These are phyloP conservation scores for Psilocybe tampanensis DNA, from an alignment of 768 basidiomycete genomes.

Conservation along the genomic window DNA sequence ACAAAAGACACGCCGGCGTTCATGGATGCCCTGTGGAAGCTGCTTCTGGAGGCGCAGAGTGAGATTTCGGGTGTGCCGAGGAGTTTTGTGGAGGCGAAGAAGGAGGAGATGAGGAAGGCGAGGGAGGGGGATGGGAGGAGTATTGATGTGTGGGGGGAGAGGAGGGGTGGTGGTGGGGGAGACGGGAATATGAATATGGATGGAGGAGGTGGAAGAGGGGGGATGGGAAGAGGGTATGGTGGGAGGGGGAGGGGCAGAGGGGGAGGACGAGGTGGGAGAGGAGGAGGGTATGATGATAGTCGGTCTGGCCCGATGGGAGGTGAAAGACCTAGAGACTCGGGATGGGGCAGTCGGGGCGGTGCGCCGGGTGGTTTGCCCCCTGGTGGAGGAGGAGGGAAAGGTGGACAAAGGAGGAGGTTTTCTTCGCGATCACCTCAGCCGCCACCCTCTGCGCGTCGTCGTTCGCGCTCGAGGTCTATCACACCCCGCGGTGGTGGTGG, in stretches of 20 bases:
- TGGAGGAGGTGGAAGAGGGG: slow-evolving; percentile 57
- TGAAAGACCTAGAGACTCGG: slow-evolving; percentile 53
- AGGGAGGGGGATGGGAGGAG: slow-evolving; percentile 63
- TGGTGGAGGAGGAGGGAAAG: slow-evolving; percentile 29
- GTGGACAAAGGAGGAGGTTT: slow-evolving; percentile 40
- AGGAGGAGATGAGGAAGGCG: slow-evolving; percentile 82
- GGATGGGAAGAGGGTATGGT: slow-evolving; percentile 51
- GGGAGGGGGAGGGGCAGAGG: slow-evolving; percentile 55
- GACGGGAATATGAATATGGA: slow-evolving; percentile 64
- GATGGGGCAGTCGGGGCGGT: slow-evolving; percentile 72
- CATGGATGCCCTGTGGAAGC: slow-evolving; percentile 86
- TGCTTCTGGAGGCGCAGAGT: slow-evolving; percentile 91
- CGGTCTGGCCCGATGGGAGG: slow-evolving; percentile 24
- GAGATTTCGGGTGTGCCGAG: slow-evolving; percentile 89
- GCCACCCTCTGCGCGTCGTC: slow-evolving; percentile 51
- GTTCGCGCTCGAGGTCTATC: slow-evolving; percentile 41
- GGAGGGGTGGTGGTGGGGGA: slow-evolving; percentile 55
- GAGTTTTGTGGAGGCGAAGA: slow-evolving; percentile 90
- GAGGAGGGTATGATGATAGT: slow-evolving; percentile 48
- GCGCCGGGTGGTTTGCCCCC: slow-evolving; percentile 37
- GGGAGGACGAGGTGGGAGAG: slow-evolving; percentile 50
- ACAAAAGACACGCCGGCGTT: slow-evolving; percentile 84
- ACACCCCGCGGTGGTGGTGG: slow-evolving; percentile 15
- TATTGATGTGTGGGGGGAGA: slow-evolving; percentile 72
- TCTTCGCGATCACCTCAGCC: slow-evolving; percentile 27